Evolutionary conservation across 108 stramenopile species (phyloP), one percentile per base, ranked within the genome.

Genomic region (Cyclotella baltica): DNA sequence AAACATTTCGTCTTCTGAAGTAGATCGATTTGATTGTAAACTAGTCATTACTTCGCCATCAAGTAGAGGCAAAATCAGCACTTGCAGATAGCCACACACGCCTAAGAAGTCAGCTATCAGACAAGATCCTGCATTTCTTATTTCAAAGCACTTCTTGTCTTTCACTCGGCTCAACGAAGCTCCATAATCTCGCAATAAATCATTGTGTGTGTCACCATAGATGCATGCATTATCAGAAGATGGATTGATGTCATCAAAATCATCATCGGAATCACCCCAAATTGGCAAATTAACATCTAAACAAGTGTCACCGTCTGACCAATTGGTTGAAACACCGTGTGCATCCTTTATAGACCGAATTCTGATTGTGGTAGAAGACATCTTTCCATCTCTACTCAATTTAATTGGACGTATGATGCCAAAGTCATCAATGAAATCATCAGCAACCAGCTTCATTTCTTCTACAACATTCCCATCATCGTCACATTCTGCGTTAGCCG

Each of bases 91-190:
- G n/a, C 76, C 76, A 5, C 64, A 70, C 20, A 74, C 8, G 2
- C 81, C 85, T 33, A 72, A 67, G 40, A 83, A 83, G 37, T 85
- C 81, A 16, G 72, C 67, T 29, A 85, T 50, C 16, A 83, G 27
- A 37, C 70, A 83, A 1, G 72, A 83, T 40, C 82, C 82, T 28
- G 75, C 82, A 53, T 70, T 76, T 25, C 35, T 18, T 29, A 77
- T 62, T 30, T 72, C 65, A 34, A 76, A 34, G 18, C 11, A 33
- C 20, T 13, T 1, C 59, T 33, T 30, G 34, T 31, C n/a, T 1
- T 1, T 34, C 15, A 1, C 15, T 18, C 16, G 15, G 31, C n/a
- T 61, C 6, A 31, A 33, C 15, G 31, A 11, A 61, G 59, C 13
- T 34, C n/a, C 31, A 34, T 61, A 61, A n/a, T 61, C 59, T 8